Percentiles rank a stretch among this genome's conserved stretches.
Conservation (phyloP, 805 yeast species). For the Spathaspora hagerdaliae region DNA sequence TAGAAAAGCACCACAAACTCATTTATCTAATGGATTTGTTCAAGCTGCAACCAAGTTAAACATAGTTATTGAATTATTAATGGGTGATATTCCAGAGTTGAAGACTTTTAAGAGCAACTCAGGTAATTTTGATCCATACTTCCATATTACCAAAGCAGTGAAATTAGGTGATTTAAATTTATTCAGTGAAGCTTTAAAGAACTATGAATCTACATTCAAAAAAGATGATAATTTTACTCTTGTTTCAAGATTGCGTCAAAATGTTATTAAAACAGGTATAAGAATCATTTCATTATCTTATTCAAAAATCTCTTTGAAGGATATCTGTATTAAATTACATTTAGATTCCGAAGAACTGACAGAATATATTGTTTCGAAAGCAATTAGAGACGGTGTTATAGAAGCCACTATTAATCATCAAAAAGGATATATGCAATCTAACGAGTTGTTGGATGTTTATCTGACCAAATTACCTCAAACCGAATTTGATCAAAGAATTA, state of each 20-base stretch:
- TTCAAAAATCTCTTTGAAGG: slow-evolving; percentile 85
- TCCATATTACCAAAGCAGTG: slow-evolving; percentile 86
- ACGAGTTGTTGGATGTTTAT: slow-evolving; percentile 81
- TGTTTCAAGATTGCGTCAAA: slow-evolving; percentile 87
- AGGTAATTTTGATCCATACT: slow-evolving; percentile 70
- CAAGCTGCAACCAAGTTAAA: slow-evolving; percentile 87
- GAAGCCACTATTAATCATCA: slow-evolving; percentile 93
- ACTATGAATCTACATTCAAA: slow-evolving; percentile 58
- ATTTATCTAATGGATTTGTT: slow-evolving; percentile 77
- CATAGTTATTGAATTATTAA: slow-evolving; percentile 83
- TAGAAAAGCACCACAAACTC: slow-evolving; percentile 92
- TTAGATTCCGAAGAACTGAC: slow-evolving; percentile 94
- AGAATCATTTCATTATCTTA: slow-evolving; percentile 89
- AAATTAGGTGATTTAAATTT: slow-evolving; percentile 83
- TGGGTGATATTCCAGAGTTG: slow-evolving; percentile 95
- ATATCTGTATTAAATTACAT: slow-evolving; percentile 87
- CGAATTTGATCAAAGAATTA: slow-evolving; percentile 89
- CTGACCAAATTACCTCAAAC: slow-evolving; percentile 83
- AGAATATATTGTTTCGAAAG: slow-evolving; percentile 94
- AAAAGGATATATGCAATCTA: slow-evolving; percentile 85
- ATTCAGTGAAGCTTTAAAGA: slow-evolving; percentile 66
- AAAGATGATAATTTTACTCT: slow-evolving; percentile 79
- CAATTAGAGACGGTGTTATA: slow-evolving; percentile 94
- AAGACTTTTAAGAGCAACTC: slow-evolving; percentile 65
- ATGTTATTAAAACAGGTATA: slow-evolving; percentile 96